Evolutionary conservation across 2,329 filamentous ascomycete genomes (phyloP).

Genomic region (Fusarium austroafricanum): DNA sequence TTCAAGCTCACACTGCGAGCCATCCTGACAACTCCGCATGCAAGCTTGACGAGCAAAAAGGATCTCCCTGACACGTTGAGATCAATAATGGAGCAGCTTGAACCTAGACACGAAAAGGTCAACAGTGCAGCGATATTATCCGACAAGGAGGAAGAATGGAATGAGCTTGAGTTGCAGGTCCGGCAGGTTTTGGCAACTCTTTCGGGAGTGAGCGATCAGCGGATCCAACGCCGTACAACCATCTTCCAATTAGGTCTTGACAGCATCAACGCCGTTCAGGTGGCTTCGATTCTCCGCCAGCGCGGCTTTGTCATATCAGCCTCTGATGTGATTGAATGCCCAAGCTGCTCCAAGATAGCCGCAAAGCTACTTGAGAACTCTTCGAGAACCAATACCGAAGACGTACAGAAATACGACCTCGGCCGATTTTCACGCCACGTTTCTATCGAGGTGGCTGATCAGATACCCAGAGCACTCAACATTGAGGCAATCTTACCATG

Average conservation of each 20-base stretch:
- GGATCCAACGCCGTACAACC: slow-evolving; percentile 71
- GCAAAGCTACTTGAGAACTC: slow-evolving; percentile 39
- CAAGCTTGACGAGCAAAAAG: slow-evolving; percentile 28
- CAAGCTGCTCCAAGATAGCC: slow-evolving; percentile 58
- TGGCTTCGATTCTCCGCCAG: slow-evolving; percentile 75
- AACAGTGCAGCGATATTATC: slow-evolving; percentile 26
- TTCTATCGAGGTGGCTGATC: slow-evolving; percentile 43
- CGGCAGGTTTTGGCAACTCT: slow-evolving; percentile 69
- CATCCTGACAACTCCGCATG: slow-evolving; percentile 47
- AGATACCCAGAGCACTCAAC: slow-evolving; percentile 33
- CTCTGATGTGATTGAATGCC: slow-evolving; percentile 78
- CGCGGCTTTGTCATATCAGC: slow-evolving; percentile 70
- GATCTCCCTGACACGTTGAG: slow-evolving; percentile 41
- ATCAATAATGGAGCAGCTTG: slow-evolving; percentile 37
- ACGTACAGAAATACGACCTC: slow-evolving; percentile 53
- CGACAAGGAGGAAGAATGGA: slow-evolving; percentile 57
- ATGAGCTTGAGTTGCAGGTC: slow-evolving; percentile 62
- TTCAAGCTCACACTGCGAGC: slow-evolving; percentile 49
- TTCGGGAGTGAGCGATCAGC: slow-evolving; percentile 60
- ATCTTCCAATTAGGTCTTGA: slow-evolving; percentile 92
- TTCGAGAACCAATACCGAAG: neutral
- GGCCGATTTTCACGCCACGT: slow-evolving; percentile 53
- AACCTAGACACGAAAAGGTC: slow-evolving; percentile 33
- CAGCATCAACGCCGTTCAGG: slow-evolving; percentile 86
- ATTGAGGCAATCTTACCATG: slow-evolving; percentile 77